phyloP scores from a whole-genome alignment of 192 early-diverging fungal species.

The Chytriomyces confervae region DNA sequence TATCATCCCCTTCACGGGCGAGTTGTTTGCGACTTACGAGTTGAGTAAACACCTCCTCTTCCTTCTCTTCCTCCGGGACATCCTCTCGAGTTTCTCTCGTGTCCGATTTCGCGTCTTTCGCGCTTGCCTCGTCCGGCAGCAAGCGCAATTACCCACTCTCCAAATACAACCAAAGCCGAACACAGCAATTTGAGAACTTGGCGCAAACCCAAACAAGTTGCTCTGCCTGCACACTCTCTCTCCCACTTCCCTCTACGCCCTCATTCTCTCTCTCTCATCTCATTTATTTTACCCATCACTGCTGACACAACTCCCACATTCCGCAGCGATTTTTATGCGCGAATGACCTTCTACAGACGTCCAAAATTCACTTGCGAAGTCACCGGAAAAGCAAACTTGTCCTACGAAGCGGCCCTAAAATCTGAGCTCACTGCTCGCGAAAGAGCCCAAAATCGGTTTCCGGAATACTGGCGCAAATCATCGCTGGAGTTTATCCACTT shows the following conservation, averaged over 20 bases:
- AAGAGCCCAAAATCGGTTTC: slow-evolving; percentile 68
- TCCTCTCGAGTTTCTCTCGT: too few relatives aligned
- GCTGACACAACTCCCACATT: background rate
- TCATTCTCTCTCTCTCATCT: background rate
- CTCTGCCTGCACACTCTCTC: background rate
- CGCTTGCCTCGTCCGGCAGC: too few relatives aligned
- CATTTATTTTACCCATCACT: background rate
- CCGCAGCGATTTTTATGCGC: slow-evolving; percentile 72
- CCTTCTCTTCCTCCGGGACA: too few relatives aligned
- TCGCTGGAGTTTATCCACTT: slow-evolving; percentile 75
- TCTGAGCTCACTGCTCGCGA: slow-evolving; percentile 74
- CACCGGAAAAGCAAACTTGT: slow-evolving; percentile 76
- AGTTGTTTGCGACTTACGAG: slow-evolving; percentile 57
- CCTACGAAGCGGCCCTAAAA: slow-evolving; percentile 79
- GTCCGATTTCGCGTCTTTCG: too few relatives aligned
- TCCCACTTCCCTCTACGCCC: background rate
- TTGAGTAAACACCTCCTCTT: slow-evolving; percentile 14
- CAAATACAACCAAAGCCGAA: background rate
- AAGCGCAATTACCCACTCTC: background rate
- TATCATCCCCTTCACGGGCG: slow-evolving; percentile 53
- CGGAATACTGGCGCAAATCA: slow-evolving; percentile 65
- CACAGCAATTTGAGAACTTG: background rate
- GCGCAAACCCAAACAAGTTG: background rate
- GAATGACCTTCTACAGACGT: slow-evolving; percentile 71
- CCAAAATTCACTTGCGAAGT: slow-evolving; percentile 78